phyloP scores from a whole-genome alignment of 2,329 filamentous ascomycete species.

The Curvularia eragrostidis region DNA sequence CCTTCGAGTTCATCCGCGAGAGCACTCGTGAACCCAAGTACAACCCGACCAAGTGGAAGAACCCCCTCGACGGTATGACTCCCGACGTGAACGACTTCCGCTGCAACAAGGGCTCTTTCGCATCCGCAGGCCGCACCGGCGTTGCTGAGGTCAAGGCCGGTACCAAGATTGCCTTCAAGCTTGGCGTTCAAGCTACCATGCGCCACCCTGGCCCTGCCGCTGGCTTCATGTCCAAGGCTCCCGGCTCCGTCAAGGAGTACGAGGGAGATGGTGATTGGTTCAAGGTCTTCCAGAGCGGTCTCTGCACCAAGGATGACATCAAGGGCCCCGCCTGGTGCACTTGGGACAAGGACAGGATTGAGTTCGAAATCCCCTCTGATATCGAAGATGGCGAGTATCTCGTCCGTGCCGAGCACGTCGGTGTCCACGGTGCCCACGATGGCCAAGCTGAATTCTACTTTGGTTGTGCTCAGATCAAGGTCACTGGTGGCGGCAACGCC shows the following conservation, averaged over 20 bases:
- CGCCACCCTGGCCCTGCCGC: constrained; percentile 28
- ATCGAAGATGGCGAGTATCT: constrained; percentile 53
- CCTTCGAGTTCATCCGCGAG: constrained; percentile 34
- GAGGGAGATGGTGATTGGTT: constrained; percentile 39
- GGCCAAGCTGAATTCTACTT: constrained; percentile 51
- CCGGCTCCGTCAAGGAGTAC: constrained; percentile 24
- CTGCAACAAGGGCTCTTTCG: constrained; percentile 36
- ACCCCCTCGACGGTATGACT: constrained; percentile 30
- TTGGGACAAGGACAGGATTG: constrained; percentile 24
- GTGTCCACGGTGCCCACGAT: constrained; percentile 46
- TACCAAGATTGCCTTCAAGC: constrained; percentile 24
- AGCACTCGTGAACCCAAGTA: constrained; percentile 31
- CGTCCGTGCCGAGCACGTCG: constrained; percentile 54
- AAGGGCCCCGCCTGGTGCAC: constrained; percentile 26
- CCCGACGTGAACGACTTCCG: constrained; percentile 33
- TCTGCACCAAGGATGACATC: constrained; percentile 20
- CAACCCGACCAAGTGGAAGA: constrained; percentile 36
- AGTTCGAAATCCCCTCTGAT: constrained; percentile 47
- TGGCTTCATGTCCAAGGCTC: constrained; percentile 39
- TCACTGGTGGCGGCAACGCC: constrained; percentile 45
- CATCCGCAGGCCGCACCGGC: constrained; percentile 17
- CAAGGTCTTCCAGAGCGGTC: constrained; percentile 31
- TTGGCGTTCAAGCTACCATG: constrained; percentile 28
- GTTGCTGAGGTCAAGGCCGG: constrained; percentile 27
- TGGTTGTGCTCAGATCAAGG: constrained; percentile 52